Evolutionary conservation across 352 stramenopile genomes (phyloP).

Genomic region (Phytophthora sansomeana): DNA sequence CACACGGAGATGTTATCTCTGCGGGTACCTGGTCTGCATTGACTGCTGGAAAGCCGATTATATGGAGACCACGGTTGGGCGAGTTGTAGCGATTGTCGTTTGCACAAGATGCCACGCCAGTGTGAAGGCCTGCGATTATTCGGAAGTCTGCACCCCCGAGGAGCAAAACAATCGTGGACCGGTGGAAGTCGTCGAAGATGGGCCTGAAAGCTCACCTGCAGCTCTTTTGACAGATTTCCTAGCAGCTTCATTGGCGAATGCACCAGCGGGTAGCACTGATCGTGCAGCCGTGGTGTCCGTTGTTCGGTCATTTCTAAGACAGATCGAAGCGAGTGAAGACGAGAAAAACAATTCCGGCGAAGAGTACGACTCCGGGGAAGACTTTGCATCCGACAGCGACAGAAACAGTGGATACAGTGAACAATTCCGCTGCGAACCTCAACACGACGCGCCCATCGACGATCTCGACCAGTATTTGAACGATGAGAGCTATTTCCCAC

Average conservation of each 20-base stretch:
- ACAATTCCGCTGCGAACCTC: too few species aligned
- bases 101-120: slow-evolving; percentile 20
- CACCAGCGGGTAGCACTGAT: slow-evolving; percentile 2
- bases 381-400: too few species aligned
- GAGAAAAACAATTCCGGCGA: slow-evolving; percentile 2
- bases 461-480: slow-evolving; percentile 20
- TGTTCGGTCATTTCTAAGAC: slow-evolving; percentile 30
- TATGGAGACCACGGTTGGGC: slow-evolving; percentile 25
- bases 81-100: slow-evolving; percentile 29
- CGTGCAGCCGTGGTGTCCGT: slow-evolving; percentile 37
- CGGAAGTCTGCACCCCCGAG: slow-evolving; percentile 17
- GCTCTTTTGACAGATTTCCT: slow-evolving; percentile 36
- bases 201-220: slow-evolving; percentile 3
- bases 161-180: slow-evolving; percentile 21
- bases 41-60: slow-evolving; percentile 34
- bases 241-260: slow-evolving; percentile 28
- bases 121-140: slow-evolving; percentile 33
- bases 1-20: slow-evolving; percentile 34
- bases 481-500: slow-evolving; percentile 15
- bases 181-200: slow-evolving; percentile 13
- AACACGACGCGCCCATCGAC: slow-evolving; percentile 15
- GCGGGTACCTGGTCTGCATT: slow-evolving; percentile 29
- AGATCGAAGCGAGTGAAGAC: slow-evolving; percentile 9
- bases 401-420: too few species aligned
- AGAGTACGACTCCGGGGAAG: slow-evolving; percentile 26